phyloP scores from a whole-genome alignment of 495 filamentous ascomycete genomes.

The Penicillium parvum region DNA sequence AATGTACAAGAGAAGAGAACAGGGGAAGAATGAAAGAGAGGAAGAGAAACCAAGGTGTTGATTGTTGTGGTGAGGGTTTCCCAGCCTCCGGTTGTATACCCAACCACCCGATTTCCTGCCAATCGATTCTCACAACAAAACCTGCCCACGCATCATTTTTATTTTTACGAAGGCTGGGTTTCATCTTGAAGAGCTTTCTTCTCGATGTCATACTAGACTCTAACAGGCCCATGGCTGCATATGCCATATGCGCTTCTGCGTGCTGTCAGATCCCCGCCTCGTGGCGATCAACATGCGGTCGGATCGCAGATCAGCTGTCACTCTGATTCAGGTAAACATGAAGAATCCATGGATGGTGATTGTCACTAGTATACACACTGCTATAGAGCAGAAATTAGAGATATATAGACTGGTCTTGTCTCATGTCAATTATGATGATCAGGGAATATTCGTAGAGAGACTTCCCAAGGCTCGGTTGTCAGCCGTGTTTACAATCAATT shows the following conservation, averaged over 20 bases:
- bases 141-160: background rate
- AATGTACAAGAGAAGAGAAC: conserved; percentile 11
- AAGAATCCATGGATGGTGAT: background rate
- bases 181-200: conserved; percentile 10
- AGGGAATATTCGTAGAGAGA: too few species aligned
- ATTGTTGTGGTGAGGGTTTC: conserved; percentile 15
- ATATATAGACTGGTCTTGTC: too few species aligned
- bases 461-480: background rate
- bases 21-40: conserved; percentile 12
- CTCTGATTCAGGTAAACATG: background rate
- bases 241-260: conserved; percentile 4
- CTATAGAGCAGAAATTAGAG: too few species aligned
- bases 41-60: conserved; percentile 6
- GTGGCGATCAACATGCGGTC: conserved; percentile 18
- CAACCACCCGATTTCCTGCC: conserved; percentile 45
- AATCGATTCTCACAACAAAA: conserved; percentile 13
- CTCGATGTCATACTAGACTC: background rate
- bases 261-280: conserved; percentile 9
- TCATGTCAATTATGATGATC: too few species aligned
- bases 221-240: conserved; percentile 7
- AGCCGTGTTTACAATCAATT: background rate
- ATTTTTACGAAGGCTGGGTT: conserved; percentile 24
- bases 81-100: conserved; percentile 38
- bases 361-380: too few species aligned
- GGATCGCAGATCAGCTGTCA: conserved; percentile 5